Conservation (phyloP, 2,329 filamentous ascomycete genomes). For the Colletotrichum coccodes region DNA sequence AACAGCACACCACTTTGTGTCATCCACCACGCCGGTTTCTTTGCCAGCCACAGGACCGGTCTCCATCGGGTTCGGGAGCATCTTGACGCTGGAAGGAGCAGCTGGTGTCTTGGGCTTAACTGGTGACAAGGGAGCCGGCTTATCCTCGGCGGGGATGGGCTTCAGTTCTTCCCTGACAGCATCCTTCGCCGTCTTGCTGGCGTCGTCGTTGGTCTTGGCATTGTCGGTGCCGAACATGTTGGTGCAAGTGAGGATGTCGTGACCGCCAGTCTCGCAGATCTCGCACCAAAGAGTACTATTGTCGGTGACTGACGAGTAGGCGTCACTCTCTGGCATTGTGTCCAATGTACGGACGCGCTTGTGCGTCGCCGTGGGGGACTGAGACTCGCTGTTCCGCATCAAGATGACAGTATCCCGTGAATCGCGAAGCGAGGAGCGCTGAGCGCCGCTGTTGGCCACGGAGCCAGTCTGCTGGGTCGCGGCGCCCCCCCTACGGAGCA, state of each 20-base stretch:
- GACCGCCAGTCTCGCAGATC: constrained; percentile 90
- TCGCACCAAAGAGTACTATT: constrained; percentile 88
- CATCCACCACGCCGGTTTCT: constrained; percentile 80
- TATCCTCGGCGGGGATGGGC: constrained; percentile 52
- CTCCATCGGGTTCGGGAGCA: constrained; percentile 71
- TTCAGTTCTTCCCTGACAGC: constrained; percentile 50
- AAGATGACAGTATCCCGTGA: constrained; percentile 73
- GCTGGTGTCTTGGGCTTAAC: constrained; percentile 55
- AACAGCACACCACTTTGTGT: constrained; percentile 94
- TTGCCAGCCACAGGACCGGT: constrained; percentile 80
- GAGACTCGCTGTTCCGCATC: constrained; percentile 59
- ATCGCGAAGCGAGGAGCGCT: constrained; percentile 70
- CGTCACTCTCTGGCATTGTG: constrained; percentile 77
- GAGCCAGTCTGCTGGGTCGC: constrained; percentile 6
- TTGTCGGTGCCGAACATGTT: constrained; percentile 78
- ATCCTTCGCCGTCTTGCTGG: constrained; percentile 45
- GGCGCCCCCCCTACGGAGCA: constrained; percentile 60
- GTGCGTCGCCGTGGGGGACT: constrained; percentile 57
- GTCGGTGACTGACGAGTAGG: constrained; percentile 76
- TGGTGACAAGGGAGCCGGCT: constrained; percentile 66
- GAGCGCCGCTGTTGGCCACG: constrained; percentile 55
- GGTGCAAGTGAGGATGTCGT: constrained; percentile 94
- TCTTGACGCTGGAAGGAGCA: constrained; percentile 53
- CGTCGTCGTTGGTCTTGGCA: constrained; percentile 44
- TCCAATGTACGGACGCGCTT: constrained; percentile 68